phyloP scores from a whole-genome alignment of 768 basidiomycete genomes.

The Phaffia tasmanica region DNA sequence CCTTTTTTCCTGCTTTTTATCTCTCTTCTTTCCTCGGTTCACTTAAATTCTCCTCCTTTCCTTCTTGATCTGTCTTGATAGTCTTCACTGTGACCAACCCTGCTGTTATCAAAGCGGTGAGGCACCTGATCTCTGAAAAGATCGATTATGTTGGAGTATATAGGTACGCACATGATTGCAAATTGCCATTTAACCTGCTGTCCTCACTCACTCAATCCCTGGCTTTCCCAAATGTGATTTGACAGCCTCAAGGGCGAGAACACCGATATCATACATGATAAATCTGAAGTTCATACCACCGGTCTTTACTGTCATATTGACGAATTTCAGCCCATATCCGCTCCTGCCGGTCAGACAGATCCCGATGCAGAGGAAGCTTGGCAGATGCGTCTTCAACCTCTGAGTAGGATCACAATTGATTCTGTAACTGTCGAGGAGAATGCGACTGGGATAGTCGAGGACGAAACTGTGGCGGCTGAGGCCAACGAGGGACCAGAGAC shows the following conservation, averaged over 20 bases:
- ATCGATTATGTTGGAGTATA: constrained; percentile 84
- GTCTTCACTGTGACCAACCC: constrained; percentile 89
- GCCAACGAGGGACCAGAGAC: constrained; percentile 27
- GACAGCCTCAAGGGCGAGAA: constrained; percentile 84
- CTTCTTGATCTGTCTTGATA: constrained; percentile 72
- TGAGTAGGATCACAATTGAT: constrained; percentile 9
- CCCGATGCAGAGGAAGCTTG: constrained; percentile 18
- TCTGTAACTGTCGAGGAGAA: constrained; percentile 40
- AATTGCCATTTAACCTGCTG: constrained; percentile 46
- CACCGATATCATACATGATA: constrained; percentile 54
- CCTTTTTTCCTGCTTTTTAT: neutral
- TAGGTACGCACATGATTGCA: no score
- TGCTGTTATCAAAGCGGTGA: constrained; percentile 63
- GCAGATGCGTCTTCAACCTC: constrained; percentile 30
- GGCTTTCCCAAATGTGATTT: constrained; percentile 79
- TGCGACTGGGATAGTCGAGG: constrained; percentile 25
- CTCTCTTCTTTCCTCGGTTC: neutral
- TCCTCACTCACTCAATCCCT: constrained; percentile 47
- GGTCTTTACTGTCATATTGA: constrained; percentile 23
- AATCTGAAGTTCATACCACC: constrained; percentile 9
- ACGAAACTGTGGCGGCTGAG: constrained; percentile 11
- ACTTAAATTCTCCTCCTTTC: neutral
- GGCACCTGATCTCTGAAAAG: constrained; percentile 68
- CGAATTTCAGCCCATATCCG: neutral
- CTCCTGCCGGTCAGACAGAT: neutral